These are phyloP conservation scores for Buddleja alternifolia DNA, from an alignment of 257 asterid genomes.

Conservation along the genomic window DNA sequence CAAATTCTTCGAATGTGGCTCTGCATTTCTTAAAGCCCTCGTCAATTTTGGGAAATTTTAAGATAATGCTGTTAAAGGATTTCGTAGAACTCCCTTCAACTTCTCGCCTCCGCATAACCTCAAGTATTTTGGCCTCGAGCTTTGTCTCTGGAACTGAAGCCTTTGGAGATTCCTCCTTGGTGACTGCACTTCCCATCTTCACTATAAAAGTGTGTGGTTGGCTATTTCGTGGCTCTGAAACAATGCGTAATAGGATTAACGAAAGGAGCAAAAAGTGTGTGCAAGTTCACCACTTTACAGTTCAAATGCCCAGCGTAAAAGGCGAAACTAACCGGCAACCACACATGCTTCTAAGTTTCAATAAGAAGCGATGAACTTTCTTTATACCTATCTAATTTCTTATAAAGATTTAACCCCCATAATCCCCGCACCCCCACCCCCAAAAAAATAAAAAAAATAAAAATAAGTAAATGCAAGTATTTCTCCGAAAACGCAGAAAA, in stretches of 20 bases:
- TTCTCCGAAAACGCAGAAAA: not conserved
- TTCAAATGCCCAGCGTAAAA: not conserved
- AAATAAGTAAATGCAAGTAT: no score
- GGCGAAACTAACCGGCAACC: not conserved
- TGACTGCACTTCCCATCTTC: slow-evolving; percentile 75
- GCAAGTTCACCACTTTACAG: not conserved
- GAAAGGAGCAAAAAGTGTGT: not conserved
- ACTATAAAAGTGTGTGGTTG: slow-evolving; percentile 9
- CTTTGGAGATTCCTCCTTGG: slow-evolving; percentile 54
- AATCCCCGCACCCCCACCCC: not conserved
- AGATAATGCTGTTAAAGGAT: slow-evolving; percentile 75
- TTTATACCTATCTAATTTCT: not conserved
- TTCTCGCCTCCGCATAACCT: slow-evolving; percentile 72
- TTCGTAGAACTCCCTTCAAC: slow-evolving; percentile 61
- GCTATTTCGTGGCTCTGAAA: slow-evolving; percentile 19
- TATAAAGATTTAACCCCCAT: no score
- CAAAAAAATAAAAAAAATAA: not conserved
- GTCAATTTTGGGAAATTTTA: slow-evolving; percentile 85
- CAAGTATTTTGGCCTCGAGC: slow-evolving; percentile 71
- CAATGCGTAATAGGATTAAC: not conserved
- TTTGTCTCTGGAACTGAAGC: slow-evolving; percentile 63
- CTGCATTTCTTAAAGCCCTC: slow-evolving; percentile 78
- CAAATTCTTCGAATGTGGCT: slow-evolving; percentile 67
- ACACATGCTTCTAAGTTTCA: slow-evolving; percentile 3
- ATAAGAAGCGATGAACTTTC: slow-evolving; percentile 3